Percentiles rank a stretch among this genome's conserved stretches.
Conservation (phyloP, 768 basidiomycete genomes). For the Leucocoprinus birnbaumii region DNA sequence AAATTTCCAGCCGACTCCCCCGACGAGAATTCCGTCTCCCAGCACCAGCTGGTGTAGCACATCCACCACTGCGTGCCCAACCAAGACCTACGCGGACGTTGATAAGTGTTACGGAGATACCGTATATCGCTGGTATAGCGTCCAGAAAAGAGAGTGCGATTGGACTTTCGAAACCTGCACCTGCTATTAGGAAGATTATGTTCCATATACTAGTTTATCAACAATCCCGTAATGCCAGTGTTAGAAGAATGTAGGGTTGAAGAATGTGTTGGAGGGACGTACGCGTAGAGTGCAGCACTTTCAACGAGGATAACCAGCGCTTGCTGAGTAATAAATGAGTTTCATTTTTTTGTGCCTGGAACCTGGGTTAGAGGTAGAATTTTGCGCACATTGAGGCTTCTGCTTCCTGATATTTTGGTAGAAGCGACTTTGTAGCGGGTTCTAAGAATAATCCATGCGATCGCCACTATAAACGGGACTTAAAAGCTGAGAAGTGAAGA, state of each 20-base stretch:
- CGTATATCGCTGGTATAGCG: background rate
- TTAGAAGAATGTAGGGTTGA: background rate
- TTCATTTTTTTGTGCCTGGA: too few species aligned
- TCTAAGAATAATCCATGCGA: background rate
- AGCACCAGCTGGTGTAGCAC: background rate
- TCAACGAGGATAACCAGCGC: constrained; percentile 9
- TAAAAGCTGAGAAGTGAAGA: background rate
- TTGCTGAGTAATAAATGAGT: background rate
- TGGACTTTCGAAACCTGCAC: background rate
- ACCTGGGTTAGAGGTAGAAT: too few species aligned
- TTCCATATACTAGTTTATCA: constrained; percentile 1
- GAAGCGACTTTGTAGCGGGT: background rate
- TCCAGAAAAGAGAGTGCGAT: constrained; percentile 10
- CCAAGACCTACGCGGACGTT: constrained; percentile 10
- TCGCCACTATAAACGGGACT: background rate
- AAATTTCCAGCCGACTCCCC: too few species aligned
- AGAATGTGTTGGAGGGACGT: background rate
- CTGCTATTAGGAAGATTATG: background rate
- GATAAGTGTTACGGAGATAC: constrained; percentile 7
- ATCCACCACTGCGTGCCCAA: background rate
- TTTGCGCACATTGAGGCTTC: background rate
- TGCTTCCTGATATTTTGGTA: background rate
- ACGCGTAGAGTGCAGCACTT: constrained; percentile 15
- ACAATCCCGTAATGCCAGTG: too few species aligned
- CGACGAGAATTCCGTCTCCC: too few species aligned